A percentile compares a stretch with the other conserved stretches of the same genome.
These are phyloP conservation scores for Firmiana major DNA, from an alignment of 345 rosid genomes.

Conservation along the genomic window DNA sequence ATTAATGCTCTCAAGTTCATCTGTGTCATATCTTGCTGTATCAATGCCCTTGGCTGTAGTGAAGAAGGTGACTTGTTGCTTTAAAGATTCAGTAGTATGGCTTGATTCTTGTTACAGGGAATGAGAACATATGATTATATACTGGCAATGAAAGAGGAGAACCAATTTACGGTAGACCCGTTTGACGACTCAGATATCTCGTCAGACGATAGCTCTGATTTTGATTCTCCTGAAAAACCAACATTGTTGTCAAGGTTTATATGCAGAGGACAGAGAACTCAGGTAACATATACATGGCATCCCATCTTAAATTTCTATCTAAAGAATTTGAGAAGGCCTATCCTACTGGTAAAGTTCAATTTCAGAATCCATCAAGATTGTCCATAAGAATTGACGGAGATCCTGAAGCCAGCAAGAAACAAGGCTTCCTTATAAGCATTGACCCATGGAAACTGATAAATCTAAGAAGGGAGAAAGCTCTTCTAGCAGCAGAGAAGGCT, in stretches of 20 bases:
- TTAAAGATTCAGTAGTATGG: not conserved
- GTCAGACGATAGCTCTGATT: constrained; percentile 74
- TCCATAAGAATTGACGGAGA: constrained; percentile 71
- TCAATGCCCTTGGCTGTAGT: not conserved
- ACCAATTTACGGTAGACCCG: constrained; percentile 57
- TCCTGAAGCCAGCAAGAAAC: constrained; percentile 65
- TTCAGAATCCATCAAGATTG: constrained; percentile 56
- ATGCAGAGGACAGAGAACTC: constrained; percentile 50
- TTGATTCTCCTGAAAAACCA: constrained; percentile 71
- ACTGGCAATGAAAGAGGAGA: constrained; percentile 91
- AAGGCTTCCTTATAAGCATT: constrained; percentile 68
- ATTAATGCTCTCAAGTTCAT: not conserved
- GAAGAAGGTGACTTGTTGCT: not conserved
- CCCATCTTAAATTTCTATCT: constrained; percentile 1
- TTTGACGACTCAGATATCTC: constrained; percentile 78
- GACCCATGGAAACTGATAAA: constrained; percentile 84
- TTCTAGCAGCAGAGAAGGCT: constrained; percentile 90
- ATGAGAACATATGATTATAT: constrained; percentile 95
- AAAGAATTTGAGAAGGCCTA: not conserved
- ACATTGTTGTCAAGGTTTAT: constrained; percentile 55
- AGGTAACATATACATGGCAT: constrained; percentile 37
- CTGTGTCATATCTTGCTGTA: not conserved
- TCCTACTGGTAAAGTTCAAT: not conserved
- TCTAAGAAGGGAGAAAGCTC: constrained; percentile 79
- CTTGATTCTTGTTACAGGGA: constrained; percentile 46